phyloP scores from a whole-genome alignment of 495 filamentous ascomycete species.

The Xylaria intraflava region DNA sequence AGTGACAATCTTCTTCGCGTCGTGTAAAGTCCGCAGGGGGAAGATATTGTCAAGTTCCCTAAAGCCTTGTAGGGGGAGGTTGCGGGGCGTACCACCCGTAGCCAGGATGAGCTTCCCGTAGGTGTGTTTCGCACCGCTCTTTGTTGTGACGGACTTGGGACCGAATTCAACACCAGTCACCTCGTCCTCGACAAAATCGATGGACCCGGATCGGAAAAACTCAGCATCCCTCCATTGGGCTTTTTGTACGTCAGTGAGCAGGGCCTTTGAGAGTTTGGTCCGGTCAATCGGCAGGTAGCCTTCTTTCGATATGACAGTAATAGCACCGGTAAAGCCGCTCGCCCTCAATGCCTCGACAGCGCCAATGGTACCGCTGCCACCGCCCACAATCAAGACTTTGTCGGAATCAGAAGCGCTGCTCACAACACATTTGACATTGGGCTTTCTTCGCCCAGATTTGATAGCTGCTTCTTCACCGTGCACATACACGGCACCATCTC shows the following conservation, averaged over 20 bases:
- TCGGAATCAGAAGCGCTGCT: constrained; percentile 50
- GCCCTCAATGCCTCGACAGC: constrained; percentile 74
- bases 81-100: constrained; percentile 72
- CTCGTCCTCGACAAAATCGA: constrained; percentile 72
- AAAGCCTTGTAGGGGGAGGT: constrained; percentile 77
- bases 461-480: constrained; percentile 73
- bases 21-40: constrained; percentile 63
- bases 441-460: constrained; percentile 63
- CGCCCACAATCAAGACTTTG: constrained; percentile 80
- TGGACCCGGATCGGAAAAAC: constrained; percentile 70
- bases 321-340: constrained; percentile 69
- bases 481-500: constrained; percentile 77
- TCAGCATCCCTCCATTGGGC: constrained; percentile 63
- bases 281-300: constrained; percentile 83
- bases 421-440: constrained; percentile 61
- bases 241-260: constrained; percentile 76
- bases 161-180: constrained; percentile 69
- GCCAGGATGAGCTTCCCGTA: constrained; percentile 90
- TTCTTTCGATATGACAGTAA: constrained; percentile 82
- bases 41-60: constrained; percentile 85
- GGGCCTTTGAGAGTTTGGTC: constrained; percentile 90
- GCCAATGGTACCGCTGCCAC: constrained; percentile 78
- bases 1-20: constrained; percentile 66
- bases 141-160: constrained; percentile 63
- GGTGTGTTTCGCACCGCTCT: constrained; percentile 57